Evolutionary conservation across 441 rosid genomes (phyloP).

Genomic region (Arabidopsis hybrid): DNA sequence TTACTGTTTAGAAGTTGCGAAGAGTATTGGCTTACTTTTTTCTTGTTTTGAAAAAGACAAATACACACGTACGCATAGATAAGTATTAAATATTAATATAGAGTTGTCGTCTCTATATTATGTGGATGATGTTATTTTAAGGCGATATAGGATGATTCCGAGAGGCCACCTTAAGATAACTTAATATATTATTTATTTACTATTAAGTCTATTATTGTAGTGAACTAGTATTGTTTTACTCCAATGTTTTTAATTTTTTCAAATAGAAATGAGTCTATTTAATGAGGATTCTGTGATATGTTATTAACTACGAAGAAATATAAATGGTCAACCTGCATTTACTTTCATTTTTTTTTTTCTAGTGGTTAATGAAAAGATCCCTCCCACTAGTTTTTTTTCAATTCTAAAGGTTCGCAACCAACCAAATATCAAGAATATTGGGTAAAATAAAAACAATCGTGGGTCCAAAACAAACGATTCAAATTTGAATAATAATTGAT

Average conservation of each 20-base stretch:
- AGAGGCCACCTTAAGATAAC: slow-evolving; percentile 26
- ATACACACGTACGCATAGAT: slow-evolving; percentile 30
- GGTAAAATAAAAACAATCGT: slow-evolving; percentile 30
- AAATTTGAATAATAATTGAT: slow-evolving; percentile 36
- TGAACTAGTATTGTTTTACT: slow-evolving; percentile 7
- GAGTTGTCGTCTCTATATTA: slow-evolving; percentile 20
- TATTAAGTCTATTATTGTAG: neutral
- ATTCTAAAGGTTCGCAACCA: slow-evolving; percentile 7
- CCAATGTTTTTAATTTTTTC: slow-evolving; percentile 5
- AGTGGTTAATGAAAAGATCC: slow-evolving; percentile 29
- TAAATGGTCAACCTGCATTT: slow-evolving; percentile 44
- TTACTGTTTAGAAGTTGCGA: slow-evolving; percentile 19
- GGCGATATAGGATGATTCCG: slow-evolving; percentile 29
- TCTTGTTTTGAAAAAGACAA: slow-evolving; percentile 17
- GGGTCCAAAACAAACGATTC: slow-evolving; percentile 41
- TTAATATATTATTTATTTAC: neutral
- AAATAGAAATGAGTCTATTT: slow-evolving; percentile 21
- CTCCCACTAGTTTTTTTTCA: slow-evolving; percentile 15
- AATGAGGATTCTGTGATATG: slow-evolving; percentile 20
- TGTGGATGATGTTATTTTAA: neutral
- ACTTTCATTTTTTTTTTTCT: slow-evolving; percentile 23
- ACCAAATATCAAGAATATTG: neutral
- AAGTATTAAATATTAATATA: neutral
- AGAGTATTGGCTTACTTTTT: slow-evolving; percentile 10
- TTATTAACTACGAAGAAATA: slow-evolving; percentile 4